Evolutionary conservation across 148 eudicot species (phyloP), one percentile per base, ranked within the genome.

Genomic region (Fagopyrum homotropicum): DNA sequence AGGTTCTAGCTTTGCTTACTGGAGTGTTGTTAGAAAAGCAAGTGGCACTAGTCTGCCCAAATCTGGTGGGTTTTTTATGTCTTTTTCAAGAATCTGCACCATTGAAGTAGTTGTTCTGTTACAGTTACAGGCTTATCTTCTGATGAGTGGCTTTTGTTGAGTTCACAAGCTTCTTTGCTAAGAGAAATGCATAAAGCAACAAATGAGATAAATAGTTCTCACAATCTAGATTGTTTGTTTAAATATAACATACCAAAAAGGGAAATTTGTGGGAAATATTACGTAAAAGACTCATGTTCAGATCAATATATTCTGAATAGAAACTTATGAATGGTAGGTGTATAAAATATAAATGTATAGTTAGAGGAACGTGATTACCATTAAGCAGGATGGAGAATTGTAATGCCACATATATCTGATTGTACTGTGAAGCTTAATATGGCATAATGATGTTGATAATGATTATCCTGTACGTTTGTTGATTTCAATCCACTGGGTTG

Each of bases 11-110:
- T 69, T 82, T 92, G 81, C 69, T 95, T 69, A 76, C 98, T 12
- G 97, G 91, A 75, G 96, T 90, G 14, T 80, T 95, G 79, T 85
- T 92, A 77, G 99, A 95, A 77, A 95, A 92, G 77, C 99, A 95
- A 92, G 86, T 95, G 74, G 85, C 88, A 3, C 80, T 95, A 7
- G 75, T 84, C 60, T 88, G 92, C 82, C 91, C 90, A 75, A 95
- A 95, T 82, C 84, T 92, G 97, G 99, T 97, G 73, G 85, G 88
- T 70, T 85, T 95, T 26, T 89, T 93, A 47, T 66, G 44, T 66
- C 17, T 43, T 35, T 66, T 12, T 35, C 15, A 66, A 64, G 46
- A 64, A 35, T 35, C 70, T 66, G 16, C 71, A 40, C 71, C 47
- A 66, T 66, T 9, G 14, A 35, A 66, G 47, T 35, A 0, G 9